Evolutionary conservation across 257 asterid genomes (phyloP).

Genomic region (Nicotiana tabacum): DNA sequence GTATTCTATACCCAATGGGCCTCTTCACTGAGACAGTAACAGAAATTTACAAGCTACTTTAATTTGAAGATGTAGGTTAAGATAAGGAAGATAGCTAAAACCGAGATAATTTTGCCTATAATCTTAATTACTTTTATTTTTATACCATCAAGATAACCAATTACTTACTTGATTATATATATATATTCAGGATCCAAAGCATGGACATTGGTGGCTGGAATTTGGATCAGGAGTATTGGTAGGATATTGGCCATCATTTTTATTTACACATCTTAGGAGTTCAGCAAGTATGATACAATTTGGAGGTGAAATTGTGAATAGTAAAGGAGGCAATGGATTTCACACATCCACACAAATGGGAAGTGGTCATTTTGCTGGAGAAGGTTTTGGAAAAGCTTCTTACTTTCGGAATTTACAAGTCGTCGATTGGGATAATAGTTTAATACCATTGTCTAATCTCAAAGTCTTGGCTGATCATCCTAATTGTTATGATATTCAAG

Average conservation of each 20-base stretch:
- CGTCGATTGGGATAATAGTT: conserved; percentile 51
- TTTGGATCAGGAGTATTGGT: conserved; percentile 42
- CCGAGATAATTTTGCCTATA: no score
- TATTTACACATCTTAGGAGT: conserved; percentile 34
- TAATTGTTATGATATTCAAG: conserved; percentile 44
- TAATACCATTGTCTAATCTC: conserved; percentile 38
- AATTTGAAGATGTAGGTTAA: background rate
- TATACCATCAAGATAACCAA: background rate
- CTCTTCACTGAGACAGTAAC: background rate
- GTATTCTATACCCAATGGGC: background rate
- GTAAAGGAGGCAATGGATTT: conserved; percentile 19
- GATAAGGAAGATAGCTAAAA: background rate
- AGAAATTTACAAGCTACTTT: background rate
- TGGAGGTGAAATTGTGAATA: conserved; percentile 50
- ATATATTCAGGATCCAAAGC: conserved; percentile 44
- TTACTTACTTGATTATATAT: no score
- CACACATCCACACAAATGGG: conserved; percentile 61
- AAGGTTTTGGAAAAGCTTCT: conserved; percentile 50
- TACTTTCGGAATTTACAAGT: conserved; percentile 45
- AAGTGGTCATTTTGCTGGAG: conserved; percentile 50
- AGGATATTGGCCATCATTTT: conserved; percentile 49
- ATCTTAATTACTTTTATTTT: background rate
- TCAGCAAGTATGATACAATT: conserved; percentile 51
- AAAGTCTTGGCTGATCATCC: conserved; percentile 42
- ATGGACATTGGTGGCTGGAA: conserved; percentile 57